Base-by-base conservation (phyloP, 2,329 filamentous ascomycete genomes). In the Juglanconis sp. region DNA sequence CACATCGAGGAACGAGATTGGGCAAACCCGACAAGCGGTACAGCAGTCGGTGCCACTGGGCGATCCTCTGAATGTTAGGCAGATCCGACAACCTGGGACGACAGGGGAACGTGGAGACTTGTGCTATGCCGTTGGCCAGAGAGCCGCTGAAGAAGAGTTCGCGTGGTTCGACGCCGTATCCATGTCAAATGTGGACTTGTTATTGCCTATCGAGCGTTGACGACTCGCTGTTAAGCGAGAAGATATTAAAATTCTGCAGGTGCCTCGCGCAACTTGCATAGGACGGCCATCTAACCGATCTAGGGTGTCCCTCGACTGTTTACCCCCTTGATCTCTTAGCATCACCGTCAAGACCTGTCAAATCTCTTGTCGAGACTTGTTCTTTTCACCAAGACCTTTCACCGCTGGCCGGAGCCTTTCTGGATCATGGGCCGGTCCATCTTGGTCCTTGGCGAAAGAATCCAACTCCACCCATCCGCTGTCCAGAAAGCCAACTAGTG, bases 21-120 rank as follows among this genome's bases (percentile, higher is more conserved):
- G 24, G 4, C 46, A 30, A 48, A 5, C 24, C 46, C 1, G 9
- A 13, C 8, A 48, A 48, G 9, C 46, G 46, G 2, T 11, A 17
- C 2, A 31, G 5, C 42, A 46, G 15, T 7, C 15, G 42, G 42
- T 46, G n/a, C 34, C 42, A 11, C 17, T 31, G 17, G 34, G 38
- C 38, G 38, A 44, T 17, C 36, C 47, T 51, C 36, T 30, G 30
- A 13, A 30, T 8, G n/a, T 8, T 48, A 31, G 54, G 38, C 36
- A 40, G 56, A 57, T 59, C 56, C 60, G 62, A 50, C 56, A 53
- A 51, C 30, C 44, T 57, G 60, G 56, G 15, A 59, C 59, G 31
- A 48, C 48, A 47, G 47, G 34, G 54, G 44, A 60, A 61, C 56
- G 55, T 64, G 56, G 44, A 46, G 34, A 1, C 9, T 24, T 60